Conservation (phyloP, 2,329 filamentous ascomycete species). For the Stagonosporopsis vannaccii region DNA sequence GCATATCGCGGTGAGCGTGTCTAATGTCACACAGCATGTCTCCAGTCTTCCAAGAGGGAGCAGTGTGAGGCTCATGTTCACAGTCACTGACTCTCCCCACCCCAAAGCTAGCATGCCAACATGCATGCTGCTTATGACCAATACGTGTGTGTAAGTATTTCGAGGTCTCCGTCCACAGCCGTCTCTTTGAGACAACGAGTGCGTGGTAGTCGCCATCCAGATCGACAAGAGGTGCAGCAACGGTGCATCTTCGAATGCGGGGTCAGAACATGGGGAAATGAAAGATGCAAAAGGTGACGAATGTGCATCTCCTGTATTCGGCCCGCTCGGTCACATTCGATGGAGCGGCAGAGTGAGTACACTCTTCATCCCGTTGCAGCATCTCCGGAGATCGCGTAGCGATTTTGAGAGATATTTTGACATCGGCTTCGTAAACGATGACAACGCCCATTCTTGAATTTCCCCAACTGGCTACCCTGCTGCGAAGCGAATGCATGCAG, state of each 20-base stretch:
- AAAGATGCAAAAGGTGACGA: conserved; percentile 6
- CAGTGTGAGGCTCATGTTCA: background rate
- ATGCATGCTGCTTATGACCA: background rate
- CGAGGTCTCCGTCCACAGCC: background rate
- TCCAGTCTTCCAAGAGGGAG: background rate
- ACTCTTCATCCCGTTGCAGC: no score
- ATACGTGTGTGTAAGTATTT: background rate
- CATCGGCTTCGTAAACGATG: background rate
- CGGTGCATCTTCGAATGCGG: conserved; percentile 3
- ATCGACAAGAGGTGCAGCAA: conserved; percentile 6
- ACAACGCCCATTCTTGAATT: background rate
- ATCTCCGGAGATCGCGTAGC: background rate
- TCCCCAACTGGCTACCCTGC: background rate
- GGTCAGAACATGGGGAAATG: conserved; percentile 14
- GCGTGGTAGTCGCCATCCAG: conserved; percentile 1
- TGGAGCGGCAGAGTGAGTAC: background rate
- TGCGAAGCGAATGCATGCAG: background rate
- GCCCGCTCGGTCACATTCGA: background rate
- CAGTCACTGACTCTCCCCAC: background rate
- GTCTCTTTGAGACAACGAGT: background rate
- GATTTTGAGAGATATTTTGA: background rate
- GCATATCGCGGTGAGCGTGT: conserved; percentile 2
- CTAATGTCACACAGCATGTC: background rate
- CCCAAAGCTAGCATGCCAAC: background rate
- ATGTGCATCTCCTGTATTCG: background rate